phyloP scores from a whole-genome alignment of 352 stramenopile species.

The Phytophthora rubi region DNA sequence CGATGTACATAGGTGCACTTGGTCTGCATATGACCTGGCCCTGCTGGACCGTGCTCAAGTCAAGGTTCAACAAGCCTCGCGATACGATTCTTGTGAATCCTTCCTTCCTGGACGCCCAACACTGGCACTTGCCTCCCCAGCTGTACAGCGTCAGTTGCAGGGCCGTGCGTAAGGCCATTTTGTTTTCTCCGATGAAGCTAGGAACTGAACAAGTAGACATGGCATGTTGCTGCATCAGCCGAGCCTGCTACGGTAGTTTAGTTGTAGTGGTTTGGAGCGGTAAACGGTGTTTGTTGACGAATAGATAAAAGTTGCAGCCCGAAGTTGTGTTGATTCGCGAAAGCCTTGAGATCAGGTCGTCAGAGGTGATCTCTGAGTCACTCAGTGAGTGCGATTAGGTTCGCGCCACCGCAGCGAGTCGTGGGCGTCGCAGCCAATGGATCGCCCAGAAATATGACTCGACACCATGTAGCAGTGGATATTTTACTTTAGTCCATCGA shows the following conservation, averaged over 20 bases:
- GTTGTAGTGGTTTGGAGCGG: neutral
- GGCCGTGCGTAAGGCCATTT: slow-evolving; percentile 79
- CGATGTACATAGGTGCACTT: slow-evolving; percentile 71
- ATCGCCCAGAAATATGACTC: too few relatives aligned
- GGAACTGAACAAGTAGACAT: slow-evolving; percentile 65
- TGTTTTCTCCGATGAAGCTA: slow-evolving; percentile 85
- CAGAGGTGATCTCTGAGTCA: too few relatives aligned
- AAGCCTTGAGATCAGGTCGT: too few relatives aligned
- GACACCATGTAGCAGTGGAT: too few relatives aligned
- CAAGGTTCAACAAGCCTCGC: slow-evolving; percentile 80
- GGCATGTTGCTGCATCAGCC: too few relatives aligned
- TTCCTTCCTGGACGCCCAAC: slow-evolving; percentile 42
- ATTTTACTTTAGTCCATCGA: too few relatives aligned
- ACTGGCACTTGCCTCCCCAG: slow-evolving; percentile 58
- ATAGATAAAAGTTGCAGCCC: slow-evolving; percentile 2
- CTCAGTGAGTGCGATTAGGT: too few relatives aligned
- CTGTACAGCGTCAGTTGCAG: slow-evolving; percentile 73
- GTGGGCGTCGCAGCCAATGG: too few relatives aligned
- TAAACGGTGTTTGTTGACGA: slow-evolving; percentile 6
- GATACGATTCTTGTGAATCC: slow-evolving; percentile 73
- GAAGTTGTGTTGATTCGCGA: too few relatives aligned
- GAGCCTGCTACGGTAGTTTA: neutral
- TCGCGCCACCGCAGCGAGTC: too few relatives aligned
- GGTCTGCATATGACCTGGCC: slow-evolving; percentile 61
- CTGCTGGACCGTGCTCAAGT: slow-evolving; percentile 75